Percentiles rank a stretch among this genome's conserved stretches.
Evolutionary conservation across 768 basidiomycete genomes (phyloP).

Genomic region (Rhodosporidiobolus odoratus): DNA sequence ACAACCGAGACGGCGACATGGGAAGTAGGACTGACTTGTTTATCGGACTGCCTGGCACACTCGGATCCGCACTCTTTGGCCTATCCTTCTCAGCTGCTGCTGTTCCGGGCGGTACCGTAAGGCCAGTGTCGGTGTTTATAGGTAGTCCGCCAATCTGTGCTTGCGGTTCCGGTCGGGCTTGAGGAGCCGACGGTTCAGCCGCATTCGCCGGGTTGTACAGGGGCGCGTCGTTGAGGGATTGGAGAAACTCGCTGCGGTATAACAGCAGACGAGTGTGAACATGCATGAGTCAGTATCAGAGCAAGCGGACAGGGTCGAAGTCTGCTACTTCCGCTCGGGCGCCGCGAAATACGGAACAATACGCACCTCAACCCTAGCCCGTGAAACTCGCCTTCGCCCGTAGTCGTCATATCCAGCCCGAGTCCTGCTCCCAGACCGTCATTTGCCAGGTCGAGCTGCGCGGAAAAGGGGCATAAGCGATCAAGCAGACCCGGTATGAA

Average conservation of each 20-base stretch:
- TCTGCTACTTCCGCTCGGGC: too few species aligned
- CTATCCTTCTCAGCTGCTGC: background rate
- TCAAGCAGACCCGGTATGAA: background rate
- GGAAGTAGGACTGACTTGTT: constrained; percentile 21
- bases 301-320: background rate
- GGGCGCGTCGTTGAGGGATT: constrained; percentile 68
- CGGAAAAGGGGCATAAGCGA: constrained; percentile 67
- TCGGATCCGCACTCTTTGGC: constrained; percentile 10
- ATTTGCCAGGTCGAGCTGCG: constrained; percentile 38
- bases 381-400: constrained; percentile 38
- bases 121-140: constrained; percentile 29
- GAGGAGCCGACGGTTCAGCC: constrained; percentile 43
- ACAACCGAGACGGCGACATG: background rate
- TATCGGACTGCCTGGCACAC: constrained; percentile 32
- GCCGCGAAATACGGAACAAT: background rate
- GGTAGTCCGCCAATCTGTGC: constrained; percentile 12
- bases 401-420: constrained; percentile 27
- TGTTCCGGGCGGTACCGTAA: background rate
- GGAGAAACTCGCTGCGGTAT: constrained; percentile 71
- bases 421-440: constrained; percentile 23
- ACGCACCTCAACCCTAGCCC: constrained; percentile 39
- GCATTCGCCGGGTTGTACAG: constrained; percentile 46
- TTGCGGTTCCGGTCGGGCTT: background rate
- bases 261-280: too few species aligned
- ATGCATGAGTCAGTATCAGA: too few species aligned